Percentiles rank a stretch among this genome's conserved stretches.
Evolutionary conservation across 2,329 filamentous ascomycete species (phyloP).

Genomic region (Ambrosiella beaveri): DNA sequence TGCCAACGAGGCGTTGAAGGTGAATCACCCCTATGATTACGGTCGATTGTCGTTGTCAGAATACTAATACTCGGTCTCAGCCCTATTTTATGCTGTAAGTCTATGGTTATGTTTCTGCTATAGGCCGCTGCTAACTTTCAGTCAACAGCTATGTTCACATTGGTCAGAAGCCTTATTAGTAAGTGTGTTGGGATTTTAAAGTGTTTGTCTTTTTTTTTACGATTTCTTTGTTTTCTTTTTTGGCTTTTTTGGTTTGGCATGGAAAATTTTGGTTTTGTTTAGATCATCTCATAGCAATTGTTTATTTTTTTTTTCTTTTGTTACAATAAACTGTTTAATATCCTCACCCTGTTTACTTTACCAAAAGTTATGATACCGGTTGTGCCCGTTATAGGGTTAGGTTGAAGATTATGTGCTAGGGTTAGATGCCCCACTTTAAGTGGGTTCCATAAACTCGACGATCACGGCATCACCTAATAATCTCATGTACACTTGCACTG

Average conservation of each 20-base stretch:
- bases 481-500: background rate
- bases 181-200: background rate
- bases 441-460: background rate
- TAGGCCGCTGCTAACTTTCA: background rate
- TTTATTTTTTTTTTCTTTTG: background rate
- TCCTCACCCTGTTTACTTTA: background rate
- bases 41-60: background rate
- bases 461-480: background rate
- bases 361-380: background rate
- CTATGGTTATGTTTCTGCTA: background rate
- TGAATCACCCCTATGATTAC: background rate
- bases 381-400: background rate
- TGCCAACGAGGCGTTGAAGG: background rate
- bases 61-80: constrained; percentile 19
- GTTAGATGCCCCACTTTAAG: background rate
- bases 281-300: background rate
- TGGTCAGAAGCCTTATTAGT: constrained; percentile 34
- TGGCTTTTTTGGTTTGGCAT: background rate
- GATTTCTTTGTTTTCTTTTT: background rate
- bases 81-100: constrained; percentile 46
- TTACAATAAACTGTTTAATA: background rate
- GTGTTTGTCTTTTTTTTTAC: background rate
- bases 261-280: background rate
- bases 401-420: too few relatives aligned
- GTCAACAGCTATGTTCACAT: constrained; percentile 41